These are phyloP conservation scores for Tephrocybe sp. DNA, from an alignment of 768 basidiomycete species.

Conservation along the genomic window DNA sequence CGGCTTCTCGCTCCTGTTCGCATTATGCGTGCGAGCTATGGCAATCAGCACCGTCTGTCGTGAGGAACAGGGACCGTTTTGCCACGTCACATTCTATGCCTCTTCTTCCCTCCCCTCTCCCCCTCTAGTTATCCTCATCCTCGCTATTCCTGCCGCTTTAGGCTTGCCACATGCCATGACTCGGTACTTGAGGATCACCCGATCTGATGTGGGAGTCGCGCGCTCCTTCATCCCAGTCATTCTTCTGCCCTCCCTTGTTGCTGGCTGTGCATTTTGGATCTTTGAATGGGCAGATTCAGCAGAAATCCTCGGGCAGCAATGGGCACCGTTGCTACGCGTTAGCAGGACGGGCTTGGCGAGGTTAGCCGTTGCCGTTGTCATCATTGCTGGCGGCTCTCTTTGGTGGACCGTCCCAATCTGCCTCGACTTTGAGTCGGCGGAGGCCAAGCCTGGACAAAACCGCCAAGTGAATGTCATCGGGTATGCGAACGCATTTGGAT, in stretches of 20 bases:
- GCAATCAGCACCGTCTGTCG: conserved; percentile 84
- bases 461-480: conserved; percentile 66
- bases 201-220: conserved; percentile 75
- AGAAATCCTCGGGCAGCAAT: conserved; percentile 36
- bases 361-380: conserved; percentile 44
- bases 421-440: conserved; percentile 52
- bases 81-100: conserved; percentile 85
- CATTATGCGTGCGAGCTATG: conserved; percentile 70
- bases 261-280: conserved; percentile 70
- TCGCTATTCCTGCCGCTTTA: conserved; percentile 56
- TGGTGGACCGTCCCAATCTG: conserved; percentile 80
- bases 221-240: conserved; percentile 57
- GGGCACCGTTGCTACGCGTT: conserved; percentile 43
- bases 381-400: conserved; percentile 51
- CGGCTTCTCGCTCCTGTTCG: conserved; percentile 64
- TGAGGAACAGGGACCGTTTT: conserved; percentile 92
- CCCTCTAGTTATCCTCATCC: conserved; percentile 52
- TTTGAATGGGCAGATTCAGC: conserved; percentile 76
- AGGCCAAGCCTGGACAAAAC: conserved; percentile 23
- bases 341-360: conserved; percentile 64
- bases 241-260: conserved; percentile 55
- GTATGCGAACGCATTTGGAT: conserved; percentile 87
- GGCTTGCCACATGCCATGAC: conserved; percentile 54
- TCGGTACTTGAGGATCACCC: conserved; percentile 59
- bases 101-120: conserved; percentile 68